A percentile compares a stretch with the other conserved stretches of the same genome.
Evolutionary conservation across 345 rosid species (phyloP).

Genomic region (Ailanthus altissimus): DNA sequence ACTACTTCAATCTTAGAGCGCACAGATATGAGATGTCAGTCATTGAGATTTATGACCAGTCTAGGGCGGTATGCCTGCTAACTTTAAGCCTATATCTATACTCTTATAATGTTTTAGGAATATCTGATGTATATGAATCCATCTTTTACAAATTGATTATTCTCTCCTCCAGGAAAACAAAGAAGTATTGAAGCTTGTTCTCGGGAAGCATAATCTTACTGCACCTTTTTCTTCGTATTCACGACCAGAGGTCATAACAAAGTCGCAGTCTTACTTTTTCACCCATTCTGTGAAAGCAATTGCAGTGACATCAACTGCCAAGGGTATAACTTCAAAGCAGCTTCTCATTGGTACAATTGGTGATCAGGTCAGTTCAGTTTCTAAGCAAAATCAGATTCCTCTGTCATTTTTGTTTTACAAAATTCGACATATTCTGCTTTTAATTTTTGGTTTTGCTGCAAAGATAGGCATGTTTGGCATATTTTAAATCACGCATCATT

Average conservation of each 20-base stretch:
- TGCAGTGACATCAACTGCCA: conserved; percentile 87
- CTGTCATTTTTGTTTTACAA: neutral
- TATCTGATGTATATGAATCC: conserved; percentile 9
- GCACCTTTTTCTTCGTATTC: conserved; percentile 82
- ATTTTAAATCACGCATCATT: neutral
- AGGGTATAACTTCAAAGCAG: conserved; percentile 98
- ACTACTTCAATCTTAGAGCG: conserved; percentile 95
- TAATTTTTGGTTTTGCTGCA: neutral
- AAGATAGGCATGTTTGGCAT: conserved; percentile 3
- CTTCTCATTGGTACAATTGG: conserved; percentile 94
- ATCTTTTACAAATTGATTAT: conserved; percentile 26
- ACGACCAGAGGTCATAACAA: conserved; percentile 80
- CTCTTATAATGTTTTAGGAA: neutral
- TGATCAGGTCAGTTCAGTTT: conserved; percentile 61
- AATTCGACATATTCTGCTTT: neutral
- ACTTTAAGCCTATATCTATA: neutral
- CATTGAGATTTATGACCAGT: conserved; percentile 91
- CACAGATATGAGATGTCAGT: conserved; percentile 98
- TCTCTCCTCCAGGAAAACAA: conserved; percentile 76
- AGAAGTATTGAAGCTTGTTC: conserved; percentile 85
- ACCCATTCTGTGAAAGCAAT: conserved; percentile 85
- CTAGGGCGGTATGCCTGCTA: conserved; percentile 76
- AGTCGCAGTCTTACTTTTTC: conserved; percentile 93
- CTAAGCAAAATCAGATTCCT: conserved; percentile 3
- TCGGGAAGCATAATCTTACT: conserved; percentile 96